These are phyloP conservation scores for Candida methanosorbosa DNA, from an alignment of 805 yeast genomes.

Conservation along the genomic window DNA sequence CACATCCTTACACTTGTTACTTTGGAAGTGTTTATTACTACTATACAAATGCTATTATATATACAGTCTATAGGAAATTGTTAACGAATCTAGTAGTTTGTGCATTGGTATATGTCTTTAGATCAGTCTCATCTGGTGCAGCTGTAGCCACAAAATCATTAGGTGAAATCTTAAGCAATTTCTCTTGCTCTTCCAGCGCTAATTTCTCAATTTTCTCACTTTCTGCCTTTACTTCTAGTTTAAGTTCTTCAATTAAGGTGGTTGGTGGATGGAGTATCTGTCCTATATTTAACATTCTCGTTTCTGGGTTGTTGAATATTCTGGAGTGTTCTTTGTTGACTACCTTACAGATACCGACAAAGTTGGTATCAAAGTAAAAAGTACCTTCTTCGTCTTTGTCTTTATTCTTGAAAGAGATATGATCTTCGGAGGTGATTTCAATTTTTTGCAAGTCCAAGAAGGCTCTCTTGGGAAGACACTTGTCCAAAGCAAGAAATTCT, in stretches of 20 bases:
- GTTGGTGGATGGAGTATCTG: slow-evolving; percentile 8
- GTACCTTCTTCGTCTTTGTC: neutral
- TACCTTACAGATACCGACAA: slow-evolving; percentile 12
- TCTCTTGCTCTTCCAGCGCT: slow-evolving; percentile 2
- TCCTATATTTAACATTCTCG: slow-evolving; percentile 3
- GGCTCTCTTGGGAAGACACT: slow-evolving; percentile 60
- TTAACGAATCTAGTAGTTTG: slow-evolving; percentile 16
- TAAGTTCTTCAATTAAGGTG: slow-evolving; percentile 7
- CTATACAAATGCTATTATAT: no score
- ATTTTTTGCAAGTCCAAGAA: slow-evolving; percentile 48
- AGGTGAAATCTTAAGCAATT: slow-evolving; percentile 8
- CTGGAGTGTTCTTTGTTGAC: slow-evolving; percentile 9
- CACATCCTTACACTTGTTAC: no score
- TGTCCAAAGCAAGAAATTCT: slow-evolving; percentile 72
- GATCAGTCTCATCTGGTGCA: neutral
- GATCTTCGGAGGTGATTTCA: slow-evolving; percentile 16
- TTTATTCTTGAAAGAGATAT: slow-evolving; percentile 13
- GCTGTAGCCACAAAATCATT: slow-evolving; percentile 14
- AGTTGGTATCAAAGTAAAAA: slow-evolving; percentile 30
- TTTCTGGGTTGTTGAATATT: slow-evolving; percentile 1
- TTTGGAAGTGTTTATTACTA: no score
- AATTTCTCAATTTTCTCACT: slow-evolving; percentile 3
- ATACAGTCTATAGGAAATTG: slow-evolving; percentile 10
- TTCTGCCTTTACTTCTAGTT: slow-evolving; percentile 6
- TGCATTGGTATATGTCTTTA: slow-evolving; percentile 15